Base-by-base conservation (phyloP, 805 yeast species). In the Yarrowia sp. region DNA sequence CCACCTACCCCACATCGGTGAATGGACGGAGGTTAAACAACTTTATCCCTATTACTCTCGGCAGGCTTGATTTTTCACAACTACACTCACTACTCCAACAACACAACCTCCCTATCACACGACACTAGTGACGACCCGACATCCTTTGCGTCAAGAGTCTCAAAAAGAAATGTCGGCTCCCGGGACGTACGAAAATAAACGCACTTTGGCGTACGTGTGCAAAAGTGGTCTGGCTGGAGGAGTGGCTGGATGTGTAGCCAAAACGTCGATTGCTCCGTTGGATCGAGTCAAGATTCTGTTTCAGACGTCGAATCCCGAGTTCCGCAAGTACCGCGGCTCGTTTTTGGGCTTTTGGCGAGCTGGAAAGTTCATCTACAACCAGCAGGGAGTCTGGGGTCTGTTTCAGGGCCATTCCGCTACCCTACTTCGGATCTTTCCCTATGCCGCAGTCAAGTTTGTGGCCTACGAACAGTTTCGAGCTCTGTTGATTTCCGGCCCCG, bases 351-450 rank as follows among this genome's bases (percentile, higher is more conserved):
- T 95, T 64, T 80, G 85, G 67, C 78, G 79, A 52, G 98, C 99
- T 0, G 88, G 88, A 0, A 77, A 77, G 36, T 81, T 83, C 65
- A 92, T 95, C 26, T 84, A 84, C 77, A 65, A 70, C 8, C 80
- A 78, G 59, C 95, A 91, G 74, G 98, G 98, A 17, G 52, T 86
- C 0, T 67, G 78, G 46, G 99, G 99, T 1, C 83, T 95, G 64
- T 93, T 86, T 74, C 97, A 93, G 71, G 99, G 99, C 43, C 99
- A 95, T 74, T 90, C 96, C 4, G 97, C 96, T 0, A 95, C 99
- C 0, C 78, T 95, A 59, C 75, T 92, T 46, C 81, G 99, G 67
- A 90, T 95, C 3, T 93, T 95, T 74, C 99, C 99, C 1, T 95
- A 95, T 74, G 98, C 99, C 4, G 97, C 97, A 11, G 89, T 95